Evolutionary conservation across 1,284 basidiomycete genomes (phyloP), one percentile per base, ranked within the genome.

Genomic region (Rhodotorula sp.): DNA sequence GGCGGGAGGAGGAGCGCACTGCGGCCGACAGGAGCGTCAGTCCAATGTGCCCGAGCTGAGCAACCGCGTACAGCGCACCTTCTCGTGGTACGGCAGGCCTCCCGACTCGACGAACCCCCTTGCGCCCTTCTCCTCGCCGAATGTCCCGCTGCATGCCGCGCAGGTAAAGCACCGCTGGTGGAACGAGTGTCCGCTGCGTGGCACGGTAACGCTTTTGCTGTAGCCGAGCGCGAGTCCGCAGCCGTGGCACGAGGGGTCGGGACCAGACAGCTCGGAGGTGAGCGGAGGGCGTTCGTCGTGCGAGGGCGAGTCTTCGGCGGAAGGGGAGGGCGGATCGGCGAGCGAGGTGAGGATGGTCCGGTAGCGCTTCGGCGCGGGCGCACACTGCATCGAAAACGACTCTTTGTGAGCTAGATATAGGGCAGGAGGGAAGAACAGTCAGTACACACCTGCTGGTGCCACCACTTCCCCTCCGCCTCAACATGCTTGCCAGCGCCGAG

Each of bases 151-250:
- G 52, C 74, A 74, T 13, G 21, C 46, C 0, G 58, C 63, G 49
- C 74, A 76, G 27, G 17, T 62, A 57, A 74, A 69, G 68, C 74
- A 76, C 1, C 0, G 12, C 10, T 49, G 54, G 46, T 74, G 73
- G 64, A 45, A 74, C 46, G 46, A 62, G 46, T 57, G 58, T 1
- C 70, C 66, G 23, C 53, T 66, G 19, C 54, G 59, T 1, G 74
- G 72, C 4, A 66, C 41, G 1, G 70, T 76, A 25, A 76, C 42
- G 50, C 54, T 61, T 13, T 25, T 41, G 5, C 59, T 67, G 27
- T 61, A 44, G 3, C 69, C 72, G 23, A 74, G 64, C 1, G 27
- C 19, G 10, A 9, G 34, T 3, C 25, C n/a, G 60, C 72, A 75
- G 3, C 49, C 63, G 16, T 19, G n/a, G n/a, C 72, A 75, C 1